Base-by-base conservation (phyloP, 2,329 filamentous ascomycete genomes). In the Fonsecaea multimorphosa region DNA sequence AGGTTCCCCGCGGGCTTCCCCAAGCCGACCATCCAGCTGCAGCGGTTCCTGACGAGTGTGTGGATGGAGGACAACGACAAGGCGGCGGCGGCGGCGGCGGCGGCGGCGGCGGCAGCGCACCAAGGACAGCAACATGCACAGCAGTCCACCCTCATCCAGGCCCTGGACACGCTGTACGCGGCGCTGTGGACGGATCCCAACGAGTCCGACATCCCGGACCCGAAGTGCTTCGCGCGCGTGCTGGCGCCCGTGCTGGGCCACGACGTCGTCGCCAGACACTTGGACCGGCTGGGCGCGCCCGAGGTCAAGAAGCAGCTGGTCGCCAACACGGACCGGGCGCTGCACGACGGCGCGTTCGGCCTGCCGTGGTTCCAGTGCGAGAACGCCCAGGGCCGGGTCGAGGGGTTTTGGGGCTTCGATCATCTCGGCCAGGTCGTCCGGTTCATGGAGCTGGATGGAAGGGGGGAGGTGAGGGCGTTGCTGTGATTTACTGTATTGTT, bases 401-500 rank as follows among this genome's bases (percentile, higher is more conserved):
- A 87, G 68, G 75, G 76, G 0, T 88, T 84, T 70, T 89, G 85
- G 83, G 86, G 86, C 0, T 81, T 88, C 14, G 86, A 88, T 77
- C 85, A 87, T 74, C 69, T 89, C 51, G 86, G 83, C 1, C 81
- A 84, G 71, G 76, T 88, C 2, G 78, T 79, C 46, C 80, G 84
- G 63, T 82, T 84, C 73, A 69, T 88, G 64, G 83, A 79, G 1
- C 69, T 88, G 63, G 81, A 87, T 65, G 64, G 44, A 16, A 51
- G 29, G n/a, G 67, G 56, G n/a, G 64, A 64, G 65, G 38, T 69
- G 24, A 38, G 60, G 12, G 67, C 65, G 8, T 46, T 67, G 32
- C 49, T 69, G 65, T 69, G 36, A 61, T 40, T 5, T 31, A 8
- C 29, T 4, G 29, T 31, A 8, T 31, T 8, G 29, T 4, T 31